Base-by-base conservation (phyloP, 1,139 yeast genomes). In the Yamadazyma kanchanaburiensis region DNA sequence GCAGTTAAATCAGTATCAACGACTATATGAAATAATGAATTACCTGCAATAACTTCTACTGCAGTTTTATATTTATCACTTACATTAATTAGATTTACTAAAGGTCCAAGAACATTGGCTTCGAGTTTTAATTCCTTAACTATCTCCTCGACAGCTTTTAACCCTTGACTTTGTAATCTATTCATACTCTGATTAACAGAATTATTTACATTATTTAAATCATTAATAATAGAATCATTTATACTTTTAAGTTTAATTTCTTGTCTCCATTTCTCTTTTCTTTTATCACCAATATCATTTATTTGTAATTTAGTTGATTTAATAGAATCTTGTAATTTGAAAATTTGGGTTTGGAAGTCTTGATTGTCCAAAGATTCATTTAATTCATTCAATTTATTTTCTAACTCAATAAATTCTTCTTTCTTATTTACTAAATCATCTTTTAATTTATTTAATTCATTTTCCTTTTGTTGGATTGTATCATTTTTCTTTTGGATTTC, bases 1-100 rank as follows among this genome's bases (percentile, higher is more conserved):
- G 97, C 97, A 1, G 96, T 86, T 27, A 74, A 79, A 44, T 89
- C 96, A 26, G 72, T 79, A 48, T 88, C 96, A 11, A 91, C 97
- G 11, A 91, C 94, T 22, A 89, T 77, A 53, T 91, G 88, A 49
- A 88, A 89, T 28, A 91, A 60, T 3, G 95, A 74, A 38, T 76
- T 80, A 2, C 97, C 97, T 10, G 95, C 96, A 26, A 87, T 74
- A 5, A 84, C 91, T 50, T 89, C 96, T 1, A 84, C 83, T 1
- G 96, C 94, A 2, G 80, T 73, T 50, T 83, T 82, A 51, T 87
- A 89, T 45, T 85, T 86, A 32, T 84, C 89, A 43, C 81, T 82
- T 3, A 87, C 91, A 33, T 70, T 70, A 36, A 91, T 82, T 21
- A 91, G 61, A 41, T 88, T 95, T 20, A 94, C 94, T 14, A 91